A percentile compares a stretch with the other conserved stretches of the same genome.
phyloP scores from a whole-genome alignment of 2,329 filamentous ascomycete genomes.

The Scytalidium sp. region DNA sequence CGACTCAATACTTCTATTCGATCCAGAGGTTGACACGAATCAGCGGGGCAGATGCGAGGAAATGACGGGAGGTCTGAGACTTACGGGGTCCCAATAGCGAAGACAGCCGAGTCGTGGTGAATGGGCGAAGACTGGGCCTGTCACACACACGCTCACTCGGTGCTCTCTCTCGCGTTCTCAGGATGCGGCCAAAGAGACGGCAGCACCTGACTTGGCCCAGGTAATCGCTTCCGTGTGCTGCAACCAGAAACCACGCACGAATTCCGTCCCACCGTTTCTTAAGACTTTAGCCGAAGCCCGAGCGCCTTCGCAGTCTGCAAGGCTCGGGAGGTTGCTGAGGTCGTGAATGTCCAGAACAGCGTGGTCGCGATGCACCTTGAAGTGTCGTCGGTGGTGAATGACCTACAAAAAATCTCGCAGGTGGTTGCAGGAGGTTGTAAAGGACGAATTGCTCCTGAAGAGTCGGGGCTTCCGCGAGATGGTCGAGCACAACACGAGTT shows the following conservation, averaged over 20 bases:
- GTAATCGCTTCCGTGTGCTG: not conserved
- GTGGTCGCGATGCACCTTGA: no score
- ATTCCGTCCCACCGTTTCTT: not conserved
- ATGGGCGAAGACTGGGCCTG: not conserved
- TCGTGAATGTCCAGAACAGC: no score
- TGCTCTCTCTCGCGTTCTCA: not conserved
- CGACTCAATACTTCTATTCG: not conserved
- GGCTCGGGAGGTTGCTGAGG: not conserved
- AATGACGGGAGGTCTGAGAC: not conserved
- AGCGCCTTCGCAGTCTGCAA: not conserved
- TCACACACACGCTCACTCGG: no score
- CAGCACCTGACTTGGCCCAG: not conserved
- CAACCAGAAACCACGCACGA: not conserved
- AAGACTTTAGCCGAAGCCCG: not conserved
- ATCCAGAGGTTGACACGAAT: not conserved
- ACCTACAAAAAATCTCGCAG: not conserved
- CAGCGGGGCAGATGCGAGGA: not conserved
- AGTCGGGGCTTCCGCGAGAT: not conserved
- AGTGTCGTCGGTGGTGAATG: not conserved
- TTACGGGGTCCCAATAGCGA: not conserved
- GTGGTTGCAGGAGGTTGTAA: not conserved
- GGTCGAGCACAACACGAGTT: not conserved
- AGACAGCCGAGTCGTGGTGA: not conserved
- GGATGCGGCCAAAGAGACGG: constrained; percentile 1
- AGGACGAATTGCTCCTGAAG: not conserved